Evolutionary conservation across 345 rosid genomes (phyloP).

Genomic region (Eucalyptus erythrocorys): DNA sequence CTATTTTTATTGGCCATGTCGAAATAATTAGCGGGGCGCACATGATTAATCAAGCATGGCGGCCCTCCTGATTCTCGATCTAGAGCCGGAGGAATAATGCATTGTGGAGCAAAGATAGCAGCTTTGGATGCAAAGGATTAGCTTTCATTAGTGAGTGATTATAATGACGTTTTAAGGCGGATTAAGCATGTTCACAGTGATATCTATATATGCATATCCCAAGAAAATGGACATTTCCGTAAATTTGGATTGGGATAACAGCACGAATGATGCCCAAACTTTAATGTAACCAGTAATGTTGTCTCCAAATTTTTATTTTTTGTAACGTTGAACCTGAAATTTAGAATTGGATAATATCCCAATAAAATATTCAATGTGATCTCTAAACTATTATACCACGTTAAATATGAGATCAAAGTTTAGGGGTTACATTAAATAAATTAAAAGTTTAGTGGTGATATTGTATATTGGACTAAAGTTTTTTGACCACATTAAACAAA

Average conservation of each 20-base stretch:
- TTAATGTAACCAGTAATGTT: not conserved
- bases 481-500: accelerated
- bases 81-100: not conserved
- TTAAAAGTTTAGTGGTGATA: not conserved
- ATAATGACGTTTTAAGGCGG: not conserved
- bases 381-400: accelerated
- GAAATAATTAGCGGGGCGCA: not conserved
- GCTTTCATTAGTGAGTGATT: not conserved
- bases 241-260: not conserved
- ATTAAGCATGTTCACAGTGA: not conserved
- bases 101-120: not conserved
- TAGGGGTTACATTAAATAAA: not conserved
- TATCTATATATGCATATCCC: not conserved
- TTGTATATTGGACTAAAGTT: accelerated
- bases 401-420: not conserved
- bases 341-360: not conserved
- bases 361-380: not conserved
- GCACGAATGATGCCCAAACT: not conserved
- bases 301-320: not conserved
- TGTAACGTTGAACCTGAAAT: not conserved
- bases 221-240: not conserved
- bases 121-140: not conserved
- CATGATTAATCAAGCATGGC: not conserved
- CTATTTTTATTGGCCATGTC: not conserved
- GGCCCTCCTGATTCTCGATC: not conserved